Percentiles rank a stretch among this genome's conserved stretches.
Evolutionary conservation across 2,329 filamentous ascomycete genomes (phyloP).

Genomic region (Cladobotryum mycophilum): DNA sequence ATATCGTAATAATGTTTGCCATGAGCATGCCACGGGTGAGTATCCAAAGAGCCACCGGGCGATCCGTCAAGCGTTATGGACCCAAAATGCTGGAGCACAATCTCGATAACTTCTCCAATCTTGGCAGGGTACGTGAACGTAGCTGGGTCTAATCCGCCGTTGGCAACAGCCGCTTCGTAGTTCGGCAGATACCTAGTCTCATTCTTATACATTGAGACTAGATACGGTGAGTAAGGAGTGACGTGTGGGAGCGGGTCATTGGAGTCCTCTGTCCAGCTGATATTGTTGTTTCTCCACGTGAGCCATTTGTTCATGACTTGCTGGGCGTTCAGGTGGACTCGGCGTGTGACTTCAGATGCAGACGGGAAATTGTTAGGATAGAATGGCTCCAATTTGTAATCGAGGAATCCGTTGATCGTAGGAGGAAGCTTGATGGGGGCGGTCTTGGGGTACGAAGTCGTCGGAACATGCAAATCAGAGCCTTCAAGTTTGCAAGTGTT

Average conservation of each 20-base stretch:
- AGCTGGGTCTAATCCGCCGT: slow-evolving; percentile 48
- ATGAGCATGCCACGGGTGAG: slow-evolving; percentile 15
- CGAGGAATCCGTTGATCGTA: slow-evolving; percentile 33
- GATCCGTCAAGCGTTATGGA: slow-evolving; percentile 25
- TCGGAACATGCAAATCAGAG: not conserved
- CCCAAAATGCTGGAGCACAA: slow-evolving; percentile 40
- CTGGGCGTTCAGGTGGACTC: slow-evolving; percentile 34
- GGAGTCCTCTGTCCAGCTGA: slow-evolving; percentile 11
- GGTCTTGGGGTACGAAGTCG: not conserved
- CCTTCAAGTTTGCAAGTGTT: slow-evolving; percentile 4
- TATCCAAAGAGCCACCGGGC: slow-evolving; percentile 13
- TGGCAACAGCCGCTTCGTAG: slow-evolving; percentile 42
- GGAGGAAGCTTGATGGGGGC: slow-evolving; percentile 27
- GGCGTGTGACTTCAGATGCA: slow-evolving; percentile 40
- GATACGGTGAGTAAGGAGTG: slow-evolving; percentile 10
- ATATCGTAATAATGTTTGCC: slow-evolving; percentile 12
- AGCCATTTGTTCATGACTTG: slow-evolving; percentile 6
- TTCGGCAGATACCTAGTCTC: slow-evolving; percentile 31
- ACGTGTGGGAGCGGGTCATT: not conserved
- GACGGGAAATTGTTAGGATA: slow-evolving; percentile 26
- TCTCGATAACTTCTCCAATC: slow-evolving; percentile 51
- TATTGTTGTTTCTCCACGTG: slow-evolving; percentile 13
- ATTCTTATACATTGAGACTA: slow-evolving; percentile 13
- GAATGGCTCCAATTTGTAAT: slow-evolving; percentile 39
- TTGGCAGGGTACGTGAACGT: slow-evolving; percentile 45